Base-by-base conservation (phyloP, 1,139 yeast species). In the Diutina pseudorugosa region DNA sequence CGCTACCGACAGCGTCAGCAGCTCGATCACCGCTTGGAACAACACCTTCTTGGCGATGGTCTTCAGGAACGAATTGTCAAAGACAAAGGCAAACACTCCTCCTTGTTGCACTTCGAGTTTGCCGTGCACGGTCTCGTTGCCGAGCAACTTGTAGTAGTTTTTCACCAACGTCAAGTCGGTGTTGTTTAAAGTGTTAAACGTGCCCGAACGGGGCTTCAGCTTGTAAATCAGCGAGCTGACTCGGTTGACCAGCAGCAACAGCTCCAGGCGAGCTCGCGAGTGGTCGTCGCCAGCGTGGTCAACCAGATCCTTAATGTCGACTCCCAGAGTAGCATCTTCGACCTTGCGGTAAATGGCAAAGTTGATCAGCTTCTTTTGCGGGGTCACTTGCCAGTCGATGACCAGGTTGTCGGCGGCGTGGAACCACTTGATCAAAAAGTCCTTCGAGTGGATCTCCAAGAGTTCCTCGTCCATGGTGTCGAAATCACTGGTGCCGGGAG, bases 21-120 rank as follows among this genome's bases (percentile, higher is more conserved):
- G 42, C 19, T 47, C 64, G 12, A 80, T 70, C 54, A 75, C 75
- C 52, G 44, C 42, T 7, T 21, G 19, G 36, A 90, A 90, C 54
- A 83, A 72, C 1, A 91, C 83, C 56, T 85, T 87, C 67, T 93
- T 93, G 52, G 91, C 82, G 21, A 83, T 85, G 48, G 85, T 88
- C 61, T 88, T 89, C 43, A 96, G 85, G 59, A 91, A 89, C 1
- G 96, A 85, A 65, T 93, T 93, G 66, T 93, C 98, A 64, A 93
- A 85, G 18, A 93, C 85, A 63, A 93, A 85, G 0, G 97, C 98
- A 69, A 80, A 86, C 63, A 83, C 77, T 1, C 88, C 87, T 11
- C 82, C 83, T 40, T 71, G 69, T 2, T 66, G 64, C 1, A 84
- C 84, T 20, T 73, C 75, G 56, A 83, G 73, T 41, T 75, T 71